Evolutionary conservation across 148 eudicot species (phyloP), one percentile per base, ranked within the genome.

Genomic region (Hydrangea macrophylla): DNA sequence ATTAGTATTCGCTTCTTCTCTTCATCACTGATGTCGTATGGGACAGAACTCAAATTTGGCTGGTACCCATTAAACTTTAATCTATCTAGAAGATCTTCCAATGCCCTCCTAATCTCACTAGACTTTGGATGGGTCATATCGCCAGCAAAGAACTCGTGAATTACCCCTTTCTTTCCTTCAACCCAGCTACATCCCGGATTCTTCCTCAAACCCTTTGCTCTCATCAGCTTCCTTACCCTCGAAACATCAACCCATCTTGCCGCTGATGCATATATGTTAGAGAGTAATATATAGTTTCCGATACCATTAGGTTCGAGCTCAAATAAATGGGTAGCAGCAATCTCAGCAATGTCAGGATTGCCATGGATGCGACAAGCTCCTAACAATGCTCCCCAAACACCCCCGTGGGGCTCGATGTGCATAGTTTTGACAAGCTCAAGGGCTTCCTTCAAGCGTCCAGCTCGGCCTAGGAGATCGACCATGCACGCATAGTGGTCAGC

Each of bases 301-400:
- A 73, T 78, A 32, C 66, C 68, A 44, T 80, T 32, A 13, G 88
- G 85, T 63, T 87, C 92, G 31, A 84, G 79, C 54, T 78, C 75
- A 64, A 87, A 84, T 32, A 87, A 60, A 76, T 71, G 76, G 61
- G 39, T 61, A 13, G 92, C 91, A n/a, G 88, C 88, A 68, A 84
- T 56, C 75, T 80, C 83, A 56, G 86, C 88, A 76, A 84, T 67
- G 51, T 82, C 92, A 32, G 88, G 83, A 57, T 84, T 87, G n/a
- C 70, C 74, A 78, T 87, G 80, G 58, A 82, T 79, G 70, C 78
- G 81, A 70, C 88, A 87, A 23, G 88, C 88, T 76, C 88, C 92
- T 56, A 87, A 86, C 22, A 87, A 62, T 20, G 86, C 84, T 13
- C 92, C 88, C 92, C 92, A 87, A 10, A 87, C 85, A 11, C 83